Base-by-base conservation (phyloP, 805 yeast genomes). In the Komagataella kurtzmanii region DNA sequence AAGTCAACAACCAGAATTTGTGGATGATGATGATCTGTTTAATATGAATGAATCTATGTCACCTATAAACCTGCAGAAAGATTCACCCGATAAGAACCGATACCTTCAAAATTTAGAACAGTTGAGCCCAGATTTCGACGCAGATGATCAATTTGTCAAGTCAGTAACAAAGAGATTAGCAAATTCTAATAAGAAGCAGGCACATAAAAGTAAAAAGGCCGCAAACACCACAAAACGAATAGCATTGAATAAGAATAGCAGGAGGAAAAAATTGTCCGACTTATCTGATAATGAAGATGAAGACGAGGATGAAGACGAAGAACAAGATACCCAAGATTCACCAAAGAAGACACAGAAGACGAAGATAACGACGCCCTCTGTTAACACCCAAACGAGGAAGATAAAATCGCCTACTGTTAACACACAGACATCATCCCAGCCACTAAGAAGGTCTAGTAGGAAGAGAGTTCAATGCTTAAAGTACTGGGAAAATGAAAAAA, bases 401-500 rank as follows among this genome's bases (percentile, higher is more conserved):
- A 14, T 30, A 10, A 21, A 45, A 7, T 40, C 14, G 24, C 45
- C 49, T 7, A 49, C 44, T 49, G 49, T 49, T 40, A 52, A 52
- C 40, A 24, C 51, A 17, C 48, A 47, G 19, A 46, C 21, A 5
- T 49, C 7, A 19, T 14, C 30, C n/a, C 47, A 40, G n/a, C 47
- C 47, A 17, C 40, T 77, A 2, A 71, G 95, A 55, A 69, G 86
- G 56, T 85, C 95, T 0, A 71, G 74, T 36, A 72, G 96, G 58
- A 76, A 79, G 0, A 76, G 77, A 55, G 74, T 85, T 6, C 77
- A 82, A 3, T 91, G 95, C 0, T 67, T 88, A 55, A 90, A 88
- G 2, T 85, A 75, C 62, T 88, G 96, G 96, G 77, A 85, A 62
- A 86, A 85, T 59, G 96, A 88, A 65, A 71, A 80, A 54, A 76